phyloP scores from a whole-genome alignment of 129 eudicot species.

The Pulicaria dysenterica region DNA sequence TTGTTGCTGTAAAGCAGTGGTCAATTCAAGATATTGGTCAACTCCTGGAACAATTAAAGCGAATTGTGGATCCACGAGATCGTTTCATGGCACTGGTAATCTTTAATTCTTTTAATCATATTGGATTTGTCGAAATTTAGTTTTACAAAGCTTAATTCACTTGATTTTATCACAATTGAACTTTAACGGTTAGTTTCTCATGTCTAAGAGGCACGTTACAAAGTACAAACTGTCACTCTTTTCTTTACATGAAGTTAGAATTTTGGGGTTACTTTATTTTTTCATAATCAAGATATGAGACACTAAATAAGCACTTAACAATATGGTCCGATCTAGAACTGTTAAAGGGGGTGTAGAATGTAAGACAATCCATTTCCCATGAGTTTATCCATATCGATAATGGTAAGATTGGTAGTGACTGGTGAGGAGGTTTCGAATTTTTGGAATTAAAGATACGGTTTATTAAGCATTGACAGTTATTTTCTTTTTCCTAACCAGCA shows the following conservation, averaged over 20 bases:
- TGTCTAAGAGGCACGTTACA: not conserved
- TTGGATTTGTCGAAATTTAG: not conserved
- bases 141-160: not conserved
- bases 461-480: not conserved
- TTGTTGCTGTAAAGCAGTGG: conserved; percentile 9
- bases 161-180: not conserved
- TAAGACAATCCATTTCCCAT: not conserved
- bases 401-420: not conserved
- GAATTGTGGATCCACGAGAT: conserved; percentile 33
- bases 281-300: not conserved
- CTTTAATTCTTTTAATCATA: not conserved
- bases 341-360: not conserved
- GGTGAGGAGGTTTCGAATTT: not conserved
- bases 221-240: not conserved
- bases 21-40: conserved; percentile 33
- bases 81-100: conserved; percentile 55
- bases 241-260: not conserved
- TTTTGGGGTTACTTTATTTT: not conserved
- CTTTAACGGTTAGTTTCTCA: not conserved
- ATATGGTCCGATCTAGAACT: not conserved
- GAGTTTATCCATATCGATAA: not conserved
- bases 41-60: conserved; percentile 13
- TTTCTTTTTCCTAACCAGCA: conserved; percentile 28
- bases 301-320: not conserved
- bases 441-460: not conserved